Evolutionary conservation across 2,329 filamentous ascomycete genomes (phyloP).

Genomic region (Microthyrium microscopicum): DNA sequence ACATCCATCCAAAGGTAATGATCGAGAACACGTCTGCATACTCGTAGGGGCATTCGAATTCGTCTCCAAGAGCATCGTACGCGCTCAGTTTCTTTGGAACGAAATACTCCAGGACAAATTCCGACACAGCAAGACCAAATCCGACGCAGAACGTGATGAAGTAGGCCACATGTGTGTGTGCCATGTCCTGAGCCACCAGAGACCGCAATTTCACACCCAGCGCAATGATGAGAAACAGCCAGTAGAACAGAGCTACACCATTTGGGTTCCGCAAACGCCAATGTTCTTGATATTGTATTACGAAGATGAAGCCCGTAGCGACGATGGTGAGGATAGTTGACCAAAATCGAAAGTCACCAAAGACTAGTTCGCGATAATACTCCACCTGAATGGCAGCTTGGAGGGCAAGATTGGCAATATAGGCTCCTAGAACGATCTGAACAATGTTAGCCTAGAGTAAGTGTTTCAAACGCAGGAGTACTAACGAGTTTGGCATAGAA

Average conservation of each 20-base stretch:
- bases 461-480: background rate
- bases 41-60: slow-evolving; percentile 62
- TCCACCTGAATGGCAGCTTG: slow-evolving; percentile 65
- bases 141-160: slow-evolving; percentile 62
- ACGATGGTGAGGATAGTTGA: slow-evolving; percentile 55
- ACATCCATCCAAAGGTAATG: slow-evolving; percentile 97
- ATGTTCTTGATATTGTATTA: slow-evolving; percentile 76
- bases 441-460: too few relatives aligned
- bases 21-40: slow-evolving; percentile 89
- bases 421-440: slow-evolving; percentile 45
- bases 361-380: slow-evolving; percentile 53
- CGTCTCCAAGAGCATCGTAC: slow-evolving; percentile 51
- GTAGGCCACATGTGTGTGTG: slow-evolving; percentile 49
- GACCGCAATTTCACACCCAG: slow-evolving; percentile 74
- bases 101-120: slow-evolving; percentile 71
- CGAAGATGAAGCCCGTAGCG: slow-evolving; percentile 58
- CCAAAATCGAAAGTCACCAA: slow-evolving; percentile 72
- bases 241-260: slow-evolving; percentile 79
- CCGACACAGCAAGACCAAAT: slow-evolving; percentile 49
- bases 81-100: slow-evolving; percentile 61
- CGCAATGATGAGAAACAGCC: slow-evolving; percentile 68
- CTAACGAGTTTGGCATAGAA: slow-evolving; percentile 84
- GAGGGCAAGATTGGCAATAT: slow-evolving; percentile 50
- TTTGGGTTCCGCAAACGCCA: slow-evolving; percentile 69
- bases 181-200: slow-evolving; percentile 60